A percentile compares a stretch with the other conserved stretches of the same genome.
phyloP scores from a whole-genome alignment of 352 stramenopile species.

The Globisporangium ultimum region DNA sequence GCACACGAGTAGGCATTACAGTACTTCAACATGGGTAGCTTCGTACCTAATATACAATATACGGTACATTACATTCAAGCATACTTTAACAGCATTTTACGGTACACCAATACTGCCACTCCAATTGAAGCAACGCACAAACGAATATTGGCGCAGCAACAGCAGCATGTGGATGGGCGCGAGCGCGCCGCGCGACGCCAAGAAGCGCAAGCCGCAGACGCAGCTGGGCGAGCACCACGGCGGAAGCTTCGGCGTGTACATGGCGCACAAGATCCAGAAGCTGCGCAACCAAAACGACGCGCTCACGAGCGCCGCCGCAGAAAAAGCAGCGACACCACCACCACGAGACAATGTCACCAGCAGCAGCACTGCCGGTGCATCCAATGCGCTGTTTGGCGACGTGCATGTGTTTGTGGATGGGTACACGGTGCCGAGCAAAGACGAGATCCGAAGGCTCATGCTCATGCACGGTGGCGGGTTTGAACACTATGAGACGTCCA shows the following conservation, averaged over 20 bases:
- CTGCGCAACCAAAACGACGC: conserved; percentile 67
- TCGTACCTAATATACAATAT: no score
- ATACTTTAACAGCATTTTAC: no score
- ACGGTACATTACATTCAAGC: no score
- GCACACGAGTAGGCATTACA: no score
- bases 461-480: conserved; percentile 79
- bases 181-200: neutral
- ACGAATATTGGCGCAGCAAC: no score
- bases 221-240: conserved; percentile 82
- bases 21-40: no score
- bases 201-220: conserved; percentile 32
- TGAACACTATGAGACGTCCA: conserved; percentile 85
- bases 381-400: conserved; percentile 49
- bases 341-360: neutral
- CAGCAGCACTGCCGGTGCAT: neutral
- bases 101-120: no score
- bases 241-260: conserved; percentile 87
- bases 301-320: conserved; percentile 18
- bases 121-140: neutral
- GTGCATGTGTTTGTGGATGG: conserved; percentile 88
- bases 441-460: conserved; percentile 82
- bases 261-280: conserved; percentile 91
- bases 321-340: neutral
- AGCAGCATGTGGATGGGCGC: neutral
- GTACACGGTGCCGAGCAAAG: conserved; percentile 79